phyloP scores from a whole-genome alignment of 768 basidiomycete species.

The Coprinellus micaceus region DNA sequence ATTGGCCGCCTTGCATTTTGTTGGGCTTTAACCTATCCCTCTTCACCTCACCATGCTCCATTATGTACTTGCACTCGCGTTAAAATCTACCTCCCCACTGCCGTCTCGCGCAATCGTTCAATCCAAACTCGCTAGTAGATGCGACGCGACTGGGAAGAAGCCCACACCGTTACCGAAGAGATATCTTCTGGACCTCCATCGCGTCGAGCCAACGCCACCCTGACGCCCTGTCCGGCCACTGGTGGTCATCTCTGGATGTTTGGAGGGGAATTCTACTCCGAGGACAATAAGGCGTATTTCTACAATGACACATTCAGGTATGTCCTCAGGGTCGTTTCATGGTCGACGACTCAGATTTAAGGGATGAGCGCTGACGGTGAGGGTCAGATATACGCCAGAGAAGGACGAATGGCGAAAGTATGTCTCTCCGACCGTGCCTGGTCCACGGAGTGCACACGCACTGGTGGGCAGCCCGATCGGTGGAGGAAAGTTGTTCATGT shows the following conservation, averaged over 20 bases:
- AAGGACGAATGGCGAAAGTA: conserved; percentile 93
- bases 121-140: conserved; percentile 53
- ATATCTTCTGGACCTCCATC: conserved; percentile 79
- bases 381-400: conserved; percentile 80
- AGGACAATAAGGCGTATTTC: conserved; percentile 82
- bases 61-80: conserved; percentile 4
- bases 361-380: too few species aligned
- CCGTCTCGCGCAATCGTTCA: too few species aligned
- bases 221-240: conserved; percentile 68
- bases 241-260: conserved; percentile 83
- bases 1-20: too few species aligned
- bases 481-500: conserved; percentile 86
- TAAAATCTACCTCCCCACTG: too few species aligned
- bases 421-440: conserved; percentile 79
- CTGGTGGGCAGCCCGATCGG: conserved; percentile 67
- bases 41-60: conserved; percentile 23
- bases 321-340: background rate
- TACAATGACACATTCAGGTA: conserved; percentile 69
- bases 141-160: conserved; percentile 77
- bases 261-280: conserved; percentile 84
- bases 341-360: background rate
- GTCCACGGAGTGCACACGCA: conserved; percentile 85
- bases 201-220: conserved; percentile 76
- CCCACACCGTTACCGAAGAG: conserved; percentile 83
- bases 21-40: too few species aligned